Evolutionary conservation across 192 early-diverging fungal species (phyloP), one percentile per base, ranked within the genome.

Genomic region (Linnemannia schmuckeri): DNA sequence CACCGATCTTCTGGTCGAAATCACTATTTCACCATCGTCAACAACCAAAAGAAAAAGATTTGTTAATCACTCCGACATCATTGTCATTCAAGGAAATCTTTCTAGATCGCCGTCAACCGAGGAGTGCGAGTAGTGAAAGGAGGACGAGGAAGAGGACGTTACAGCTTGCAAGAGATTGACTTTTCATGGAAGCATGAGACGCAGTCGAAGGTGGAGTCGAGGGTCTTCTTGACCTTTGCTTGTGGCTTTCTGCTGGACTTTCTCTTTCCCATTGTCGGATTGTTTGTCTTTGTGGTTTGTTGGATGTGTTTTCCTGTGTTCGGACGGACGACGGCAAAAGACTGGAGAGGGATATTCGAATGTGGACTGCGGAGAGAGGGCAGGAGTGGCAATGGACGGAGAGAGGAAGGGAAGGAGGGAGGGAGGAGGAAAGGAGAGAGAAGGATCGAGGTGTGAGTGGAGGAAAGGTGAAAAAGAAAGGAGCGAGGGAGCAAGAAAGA

Each of bases 181-280:
- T 93, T 92, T 74, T 97, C 97, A 83, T 98, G 97, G 85, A 95
- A 96, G 90, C 97, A 98, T 74, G 95, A 96, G 22, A 97, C 90
- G 68, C 97, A 98, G 57, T 91, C 88, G 80, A 98, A 97, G 73
- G 92, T 89, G 41, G 91, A 94, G 85, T 95, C 96, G 17, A 97
- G 91, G 52, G 85, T 91, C 30, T 88, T 82, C 85, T 94, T 94
- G 63, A 93, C 88, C 80, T 91, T 93, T 74, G 89, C 91, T 40
- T 88, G 90, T 6, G 93, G 89, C 90, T 97, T 96, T 87, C 96
- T 91, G 57, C 93, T 77, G 57, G 78, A 80, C 78, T 85, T 85
- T 80, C 83, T 80, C 78, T 85, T 85, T 76, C 83, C 83, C 83
- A 85, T 85, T 63, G 66, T 49, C n/a, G 15, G 44, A 18, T 24